phyloP scores from a whole-genome alignment of 1,284 basidiomycete genomes.

The Ganoderma lucidum region DNA sequence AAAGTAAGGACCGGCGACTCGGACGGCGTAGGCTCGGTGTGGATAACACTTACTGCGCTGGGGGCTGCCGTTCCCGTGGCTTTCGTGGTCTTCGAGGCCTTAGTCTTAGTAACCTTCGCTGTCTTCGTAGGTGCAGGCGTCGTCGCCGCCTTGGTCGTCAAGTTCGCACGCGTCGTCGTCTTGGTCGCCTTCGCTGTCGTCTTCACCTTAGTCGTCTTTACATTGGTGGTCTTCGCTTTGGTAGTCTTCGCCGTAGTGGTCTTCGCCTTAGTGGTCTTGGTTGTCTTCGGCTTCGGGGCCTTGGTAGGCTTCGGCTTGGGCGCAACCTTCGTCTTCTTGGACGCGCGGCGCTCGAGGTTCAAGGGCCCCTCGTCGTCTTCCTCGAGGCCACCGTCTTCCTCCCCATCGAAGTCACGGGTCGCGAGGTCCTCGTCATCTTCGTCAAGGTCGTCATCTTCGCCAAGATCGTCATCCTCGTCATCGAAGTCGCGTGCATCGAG shows the following conservation, averaged over 20 bases:
- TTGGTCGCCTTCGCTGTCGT: neutral
- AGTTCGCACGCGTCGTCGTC: slow-evolving; percentile 1
- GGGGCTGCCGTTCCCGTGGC: neutral
- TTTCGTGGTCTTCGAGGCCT: neutral
- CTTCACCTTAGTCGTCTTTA: neutral
- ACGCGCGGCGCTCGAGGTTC: neutral
- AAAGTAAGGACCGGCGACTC: neutral
- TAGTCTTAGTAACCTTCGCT: neutral
- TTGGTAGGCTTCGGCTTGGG: too few relatives aligned
- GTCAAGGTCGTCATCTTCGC: too few relatives aligned
- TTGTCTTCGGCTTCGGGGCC: neutral
- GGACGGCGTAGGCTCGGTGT: neutral
- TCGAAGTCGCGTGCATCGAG: neutral
- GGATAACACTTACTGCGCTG: neutral
- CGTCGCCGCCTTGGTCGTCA: neutral
- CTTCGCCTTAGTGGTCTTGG: neutral
- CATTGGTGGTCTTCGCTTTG: neutral
- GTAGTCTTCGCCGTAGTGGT: neutral
- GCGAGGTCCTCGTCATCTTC: neutral
- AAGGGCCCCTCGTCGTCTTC: neutral
- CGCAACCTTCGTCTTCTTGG: neutral
- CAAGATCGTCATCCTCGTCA: neutral
- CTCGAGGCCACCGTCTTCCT: neutral
- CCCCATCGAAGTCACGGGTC: neutral
- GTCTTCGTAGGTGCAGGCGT: neutral